Conservation (phyloP, 129 eudicot genomes). For the Flaveria robusta region DNA sequence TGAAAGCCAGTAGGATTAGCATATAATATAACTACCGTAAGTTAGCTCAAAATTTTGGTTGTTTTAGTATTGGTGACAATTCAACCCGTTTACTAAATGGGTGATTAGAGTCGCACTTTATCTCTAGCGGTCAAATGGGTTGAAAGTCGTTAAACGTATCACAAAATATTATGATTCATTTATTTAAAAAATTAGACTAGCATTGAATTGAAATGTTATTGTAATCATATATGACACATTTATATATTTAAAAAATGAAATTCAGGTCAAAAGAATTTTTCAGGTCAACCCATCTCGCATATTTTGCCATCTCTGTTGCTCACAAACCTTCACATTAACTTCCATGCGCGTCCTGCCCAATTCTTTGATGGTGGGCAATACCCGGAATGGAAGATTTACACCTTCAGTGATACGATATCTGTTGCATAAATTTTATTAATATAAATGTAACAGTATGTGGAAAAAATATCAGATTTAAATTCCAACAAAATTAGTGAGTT, state of each 20-base stretch:
- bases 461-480: background rate
- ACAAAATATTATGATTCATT: background rate
- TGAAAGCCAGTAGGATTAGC: constrained; percentile 32
- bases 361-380: constrained; percentile 97
- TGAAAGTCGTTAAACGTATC: background rate
- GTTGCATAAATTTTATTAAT: constrained; percentile 14
- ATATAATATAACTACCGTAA: constrained; percentile 1
- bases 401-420: constrained; percentile 99
- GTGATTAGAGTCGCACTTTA: background rate
- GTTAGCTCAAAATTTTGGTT: background rate
- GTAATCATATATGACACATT: background rate
- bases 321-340: constrained; percentile 95
- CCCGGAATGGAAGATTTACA: constrained; percentile 98
- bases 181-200: background rate
- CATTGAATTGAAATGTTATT: background rate
- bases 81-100: background rate
- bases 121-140: background rate
- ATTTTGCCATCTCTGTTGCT: background rate
- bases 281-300: background rate
- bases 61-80: background rate
- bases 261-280: background rate
- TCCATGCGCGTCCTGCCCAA: constrained; percentile 99
- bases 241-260: background rate
- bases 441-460: background rate
- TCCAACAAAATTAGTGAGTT: constrained; percentile 27